A percentile compares a stretch with the other conserved stretches of the same genome.
These are phyloP conservation scores for Glebionis coronaria DNA, from an alignment of 129 eudicot species.

Conservation along the genomic window DNA sequence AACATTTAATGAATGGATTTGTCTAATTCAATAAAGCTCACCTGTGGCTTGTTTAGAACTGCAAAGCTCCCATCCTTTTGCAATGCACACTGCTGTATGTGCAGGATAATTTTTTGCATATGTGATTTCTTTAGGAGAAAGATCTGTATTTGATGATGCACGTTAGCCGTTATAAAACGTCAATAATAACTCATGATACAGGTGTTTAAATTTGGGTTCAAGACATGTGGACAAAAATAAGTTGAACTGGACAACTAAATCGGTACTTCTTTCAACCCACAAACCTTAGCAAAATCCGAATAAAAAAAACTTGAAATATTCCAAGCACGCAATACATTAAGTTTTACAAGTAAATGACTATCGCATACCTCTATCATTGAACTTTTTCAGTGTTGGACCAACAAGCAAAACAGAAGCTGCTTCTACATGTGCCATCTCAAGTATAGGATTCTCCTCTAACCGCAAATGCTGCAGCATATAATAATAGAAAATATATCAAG, in stretches of 20 bases:
- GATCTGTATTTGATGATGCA: slow-evolving; percentile 43
- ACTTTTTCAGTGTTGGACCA: slow-evolving; percentile 88
- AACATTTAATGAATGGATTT: neutral
- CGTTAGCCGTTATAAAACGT: slow-evolving; percentile 15
- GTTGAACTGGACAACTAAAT: neutral
- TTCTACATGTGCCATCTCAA: slow-evolving; percentile 89
- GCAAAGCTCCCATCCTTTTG: slow-evolving; percentile 93
- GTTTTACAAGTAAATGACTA: slow-evolving; percentile 9
- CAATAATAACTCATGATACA: neutral
- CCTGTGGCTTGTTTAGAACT: slow-evolving; percentile 83
- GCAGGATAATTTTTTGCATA: slow-evolving; percentile 79
- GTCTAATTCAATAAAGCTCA: slow-evolving; percentile 29
- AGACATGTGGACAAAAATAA: slow-evolving; percentile 8
- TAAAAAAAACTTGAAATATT: neutral
- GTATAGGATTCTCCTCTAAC: slow-evolving; percentile 96
- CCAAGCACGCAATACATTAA: too few species aligned
- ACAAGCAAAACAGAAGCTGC: slow-evolving; percentile 95
- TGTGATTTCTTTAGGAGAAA: slow-evolving; percentile 69
- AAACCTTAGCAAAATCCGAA: neutral
- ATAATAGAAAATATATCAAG: slow-evolving; percentile 18
- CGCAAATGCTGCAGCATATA: slow-evolving; percentile 78
- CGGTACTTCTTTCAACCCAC: neutral
- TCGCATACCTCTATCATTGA: slow-evolving; percentile 75
- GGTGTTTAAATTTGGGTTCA: neutral
- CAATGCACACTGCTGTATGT: slow-evolving; percentile 84